These are phyloP conservation scores for Cercophora sp. DNA, from an alignment of 495 filamentous ascomycete genomes.

Conservation along the genomic window DNA sequence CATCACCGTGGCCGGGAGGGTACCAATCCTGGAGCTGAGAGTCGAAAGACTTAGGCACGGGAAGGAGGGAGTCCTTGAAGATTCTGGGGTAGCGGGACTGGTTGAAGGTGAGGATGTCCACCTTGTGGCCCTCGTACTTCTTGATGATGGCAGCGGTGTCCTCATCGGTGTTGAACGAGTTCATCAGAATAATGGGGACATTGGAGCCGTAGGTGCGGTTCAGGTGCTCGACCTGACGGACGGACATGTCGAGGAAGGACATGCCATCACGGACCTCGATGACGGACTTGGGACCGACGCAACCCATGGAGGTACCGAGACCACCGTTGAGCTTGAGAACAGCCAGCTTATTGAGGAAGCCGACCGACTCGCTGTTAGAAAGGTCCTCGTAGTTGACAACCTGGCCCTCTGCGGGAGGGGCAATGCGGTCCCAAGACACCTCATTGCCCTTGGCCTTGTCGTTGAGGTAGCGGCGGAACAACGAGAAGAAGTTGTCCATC, in stretches of 20 bases:
- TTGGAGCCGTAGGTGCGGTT: constrained; percentile 97
- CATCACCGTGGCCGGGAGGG: constrained; percentile 97
- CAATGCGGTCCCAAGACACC: constrained; percentile 87
- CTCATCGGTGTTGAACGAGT: constrained; percentile 99
- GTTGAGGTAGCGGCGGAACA: constrained; percentile 96
- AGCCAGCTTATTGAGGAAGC: constrained; percentile 94
- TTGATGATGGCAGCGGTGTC: constrained; percentile 99
- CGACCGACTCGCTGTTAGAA: constrained; percentile 77
- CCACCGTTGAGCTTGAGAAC: constrained; percentile 99
- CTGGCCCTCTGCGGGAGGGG: constrained; percentile 83
- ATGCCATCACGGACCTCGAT: constrained; percentile 99
- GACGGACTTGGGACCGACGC: constrained; percentile 98
- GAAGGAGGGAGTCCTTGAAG: constrained; percentile 95
- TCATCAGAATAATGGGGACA: constrained; percentile 99
- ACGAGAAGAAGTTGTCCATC: constrained; percentile 99
- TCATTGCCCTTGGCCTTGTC: constrained; percentile 97
- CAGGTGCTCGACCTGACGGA: constrained; percentile 98
- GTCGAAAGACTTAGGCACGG: constrained; percentile 84
- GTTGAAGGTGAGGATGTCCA: constrained; percentile 99
- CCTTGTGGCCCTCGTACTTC: constrained; percentile 99
- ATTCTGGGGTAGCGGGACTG: constrained; percentile 97
- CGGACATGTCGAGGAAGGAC: constrained; percentile 98
- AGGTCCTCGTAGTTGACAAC: constrained; percentile 91
- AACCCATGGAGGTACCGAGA: constrained; percentile 99
- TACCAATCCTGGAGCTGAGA: constrained; percentile 97